These are phyloP conservation scores for Anthostomella pinea DNA, from an alignment of 2,329 filamentous ascomycete genomes.

Conservation along the genomic window DNA sequence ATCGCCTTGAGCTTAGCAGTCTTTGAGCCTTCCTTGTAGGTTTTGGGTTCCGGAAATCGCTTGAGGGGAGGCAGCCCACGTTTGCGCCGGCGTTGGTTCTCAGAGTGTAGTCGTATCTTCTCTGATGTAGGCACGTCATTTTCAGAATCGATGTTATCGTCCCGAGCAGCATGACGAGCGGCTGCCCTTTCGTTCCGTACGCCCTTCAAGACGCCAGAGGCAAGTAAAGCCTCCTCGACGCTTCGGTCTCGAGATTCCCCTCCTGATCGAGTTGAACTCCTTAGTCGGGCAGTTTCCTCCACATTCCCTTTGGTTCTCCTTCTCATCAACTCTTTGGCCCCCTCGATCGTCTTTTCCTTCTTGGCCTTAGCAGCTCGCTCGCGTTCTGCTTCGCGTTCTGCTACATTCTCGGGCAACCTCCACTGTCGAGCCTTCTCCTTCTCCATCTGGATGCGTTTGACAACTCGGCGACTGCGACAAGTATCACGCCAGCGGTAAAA, in stretches of 20 bases:
- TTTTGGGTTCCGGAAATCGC: constrained; percentile 22
- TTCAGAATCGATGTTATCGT: constrained; percentile 13
- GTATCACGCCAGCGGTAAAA: constrained; percentile 55
- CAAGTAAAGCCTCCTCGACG: constrained; percentile 29
- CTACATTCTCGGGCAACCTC: constrained; percentile 31
- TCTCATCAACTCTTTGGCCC: constrained; percentile 24
- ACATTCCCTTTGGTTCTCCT: constrained; percentile 19
- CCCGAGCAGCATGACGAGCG: constrained; percentile 21
- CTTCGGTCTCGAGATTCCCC: constrained; percentile 14
- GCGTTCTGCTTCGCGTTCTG: constrained; percentile 28
- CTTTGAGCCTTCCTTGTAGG: constrained; percentile 29
- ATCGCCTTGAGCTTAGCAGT: constrained; percentile 30
- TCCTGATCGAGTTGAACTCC: constrained; percentile 17
- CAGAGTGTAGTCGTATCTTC: constrained; percentile 22
- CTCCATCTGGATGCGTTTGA: constrained; percentile 49
- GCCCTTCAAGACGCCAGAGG: constrained; percentile 26
- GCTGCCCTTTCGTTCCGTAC: constrained; percentile 26
- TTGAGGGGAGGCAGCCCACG: constrained; percentile 27
- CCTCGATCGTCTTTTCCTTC: constrained; percentile 19
- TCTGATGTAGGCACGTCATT: constrained; percentile 16
- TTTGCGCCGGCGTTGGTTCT: constrained; percentile 28
- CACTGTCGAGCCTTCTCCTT: constrained; percentile 50
- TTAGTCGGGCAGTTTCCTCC: constrained; percentile 16
- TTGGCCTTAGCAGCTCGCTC: constrained; percentile 19
- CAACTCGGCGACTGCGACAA: constrained; percentile 46